A percentile compares a stretch with the other conserved stretches of the same genome.
These are phyloP conservation scores for Linnemannia exigua DNA, from an alignment of 192 early-diverging fungal species.

Conservation along the genomic window DNA sequence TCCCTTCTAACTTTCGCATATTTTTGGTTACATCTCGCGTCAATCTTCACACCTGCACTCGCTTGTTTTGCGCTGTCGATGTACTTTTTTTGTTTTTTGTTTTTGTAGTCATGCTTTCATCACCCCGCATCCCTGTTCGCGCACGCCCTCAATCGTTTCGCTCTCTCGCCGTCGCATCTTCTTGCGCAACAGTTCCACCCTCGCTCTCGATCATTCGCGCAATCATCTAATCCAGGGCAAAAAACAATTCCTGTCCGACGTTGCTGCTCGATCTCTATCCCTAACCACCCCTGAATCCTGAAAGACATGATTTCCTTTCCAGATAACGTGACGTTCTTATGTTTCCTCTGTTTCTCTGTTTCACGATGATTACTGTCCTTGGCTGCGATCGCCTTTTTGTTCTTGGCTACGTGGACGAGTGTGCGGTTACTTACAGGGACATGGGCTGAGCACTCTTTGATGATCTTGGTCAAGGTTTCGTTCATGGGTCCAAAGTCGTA, in stretches of 20 bases:
- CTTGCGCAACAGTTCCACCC: neutral
- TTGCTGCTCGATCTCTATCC: neutral
- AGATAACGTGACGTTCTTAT: neutral
- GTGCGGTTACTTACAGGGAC: slow-evolving; percentile 37
- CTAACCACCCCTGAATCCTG: neutral
- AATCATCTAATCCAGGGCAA: neutral
- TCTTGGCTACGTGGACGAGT: neutral
- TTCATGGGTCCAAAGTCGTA: slow-evolving; percentile 48
- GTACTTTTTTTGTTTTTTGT: neutral
- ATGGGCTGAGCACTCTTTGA: slow-evolving; percentile 39
- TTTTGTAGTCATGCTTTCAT: neutral
- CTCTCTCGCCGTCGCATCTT: neutral
- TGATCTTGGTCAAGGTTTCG: slow-evolving; percentile 29
- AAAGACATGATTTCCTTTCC: neutral
- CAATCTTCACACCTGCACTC: neutral
- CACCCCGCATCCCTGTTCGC: neutral
- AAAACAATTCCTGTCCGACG: neutral
- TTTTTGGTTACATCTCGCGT: neutral
- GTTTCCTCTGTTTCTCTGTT: too few species aligned
- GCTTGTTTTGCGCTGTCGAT: too few species aligned
- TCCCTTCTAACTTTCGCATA: neutral
- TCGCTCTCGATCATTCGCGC: neutral
- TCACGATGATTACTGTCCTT: neutral
- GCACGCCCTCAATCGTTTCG: neutral
- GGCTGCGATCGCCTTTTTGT: neutral